These are phyloP conservation scores for Knoxia roxburghii DNA, from an alignment of 257 asterid species.

Conservation along the genomic window DNA sequence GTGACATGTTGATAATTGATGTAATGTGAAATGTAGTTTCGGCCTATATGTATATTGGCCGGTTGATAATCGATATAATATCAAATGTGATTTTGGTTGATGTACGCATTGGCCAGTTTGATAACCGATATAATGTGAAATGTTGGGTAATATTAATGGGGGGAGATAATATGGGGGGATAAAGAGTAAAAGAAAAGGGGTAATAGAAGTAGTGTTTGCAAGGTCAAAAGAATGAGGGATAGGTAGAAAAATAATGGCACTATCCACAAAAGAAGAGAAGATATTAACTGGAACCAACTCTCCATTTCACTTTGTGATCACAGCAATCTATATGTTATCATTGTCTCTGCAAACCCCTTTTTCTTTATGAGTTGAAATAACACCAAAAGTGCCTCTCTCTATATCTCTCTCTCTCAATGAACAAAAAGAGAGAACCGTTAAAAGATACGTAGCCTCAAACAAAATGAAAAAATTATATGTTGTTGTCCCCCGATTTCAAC, in stretches of 20 bases:
- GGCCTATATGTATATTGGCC: no score
- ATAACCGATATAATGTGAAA: no score
- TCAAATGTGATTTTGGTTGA: no score
- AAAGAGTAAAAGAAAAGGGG: background rate
- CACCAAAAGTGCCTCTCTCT: no score
- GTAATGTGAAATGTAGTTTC: no score
- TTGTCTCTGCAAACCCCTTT: constrained; percentile 23
- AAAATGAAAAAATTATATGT: constrained; percentile 44
- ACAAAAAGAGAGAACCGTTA: constrained; percentile 27
- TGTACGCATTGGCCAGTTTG: no score
- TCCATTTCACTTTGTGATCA: constrained; percentile 2
- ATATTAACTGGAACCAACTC: constrained; percentile 49
- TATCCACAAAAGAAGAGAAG: constrained; percentile 14
- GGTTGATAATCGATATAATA: no score
- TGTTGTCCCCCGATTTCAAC: constrained; percentile 35
- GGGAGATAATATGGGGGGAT: no score
- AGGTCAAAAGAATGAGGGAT: constrained; percentile 17
- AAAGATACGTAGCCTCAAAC: constrained; percentile 31
- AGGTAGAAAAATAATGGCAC: constrained; percentile 13
- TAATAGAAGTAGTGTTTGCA: background rate
- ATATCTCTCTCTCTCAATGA: no score
- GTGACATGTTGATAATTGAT: no score
- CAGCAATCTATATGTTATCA: constrained; percentile 16
- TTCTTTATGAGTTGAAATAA: constrained; percentile 30
- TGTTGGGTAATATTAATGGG: no score